Conservation (phyloP, 1,284 basidiomycete species). For the Pseudozyma sp. region DNA sequence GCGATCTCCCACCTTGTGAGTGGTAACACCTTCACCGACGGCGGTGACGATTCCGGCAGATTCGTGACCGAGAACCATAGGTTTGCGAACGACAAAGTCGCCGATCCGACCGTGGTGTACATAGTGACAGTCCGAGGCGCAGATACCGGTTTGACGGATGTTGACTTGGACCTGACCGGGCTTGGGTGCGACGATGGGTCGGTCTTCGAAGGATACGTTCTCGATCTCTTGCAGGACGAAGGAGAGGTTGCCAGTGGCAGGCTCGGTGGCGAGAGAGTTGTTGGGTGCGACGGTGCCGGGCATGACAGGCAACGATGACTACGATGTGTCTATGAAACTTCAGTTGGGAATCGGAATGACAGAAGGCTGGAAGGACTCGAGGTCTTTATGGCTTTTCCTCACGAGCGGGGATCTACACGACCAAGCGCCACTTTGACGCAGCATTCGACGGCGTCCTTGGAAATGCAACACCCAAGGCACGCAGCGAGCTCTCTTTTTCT, state of each 20-base stretch:
- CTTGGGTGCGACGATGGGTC: constrained; percentile 75
- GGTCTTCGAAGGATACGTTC: constrained; percentile 80
- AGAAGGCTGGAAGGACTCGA: not conserved
- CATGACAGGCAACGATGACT: constrained; percentile 14
- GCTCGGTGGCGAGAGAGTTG: constrained; percentile 58
- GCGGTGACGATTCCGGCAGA: constrained; percentile 72
- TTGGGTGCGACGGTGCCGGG: constrained; percentile 46
- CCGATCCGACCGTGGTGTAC: constrained; percentile 69
- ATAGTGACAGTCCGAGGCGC: constrained; percentile 74
- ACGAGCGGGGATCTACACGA: no score
- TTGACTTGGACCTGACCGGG: constrained; percentile 86
- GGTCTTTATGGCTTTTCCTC: no score
- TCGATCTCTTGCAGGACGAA: constrained; percentile 82
- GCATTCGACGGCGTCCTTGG: not conserved
- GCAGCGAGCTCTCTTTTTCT: constrained; percentile 3
- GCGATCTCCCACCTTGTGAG: constrained; percentile 83
- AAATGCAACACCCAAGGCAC: not conserved
- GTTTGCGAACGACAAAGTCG: constrained; percentile 79
- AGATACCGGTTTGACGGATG: constrained; percentile 89
- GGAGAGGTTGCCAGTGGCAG: constrained; percentile 74
- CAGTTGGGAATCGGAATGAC: not conserved
- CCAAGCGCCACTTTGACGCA: no score
- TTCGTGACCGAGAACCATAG: constrained; percentile 81
- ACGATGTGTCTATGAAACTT: not conserved
- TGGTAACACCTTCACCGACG: constrained; percentile 79